phyloP scores from a whole-genome alignment of 345 rosid species.

The Eutrema heterophyllum region DNA sequence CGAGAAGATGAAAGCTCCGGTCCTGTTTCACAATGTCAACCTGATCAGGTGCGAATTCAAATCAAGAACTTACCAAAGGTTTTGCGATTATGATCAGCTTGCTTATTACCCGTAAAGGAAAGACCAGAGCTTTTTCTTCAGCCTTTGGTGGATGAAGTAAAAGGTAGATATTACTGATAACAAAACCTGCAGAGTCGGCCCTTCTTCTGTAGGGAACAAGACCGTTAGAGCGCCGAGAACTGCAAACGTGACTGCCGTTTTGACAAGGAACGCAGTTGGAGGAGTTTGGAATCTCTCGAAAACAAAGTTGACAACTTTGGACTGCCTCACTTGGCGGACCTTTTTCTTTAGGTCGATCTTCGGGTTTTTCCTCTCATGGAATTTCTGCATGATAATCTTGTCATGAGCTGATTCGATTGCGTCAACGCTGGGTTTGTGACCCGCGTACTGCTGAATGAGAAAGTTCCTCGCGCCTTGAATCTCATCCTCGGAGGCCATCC shows the following conservation, averaged over 20 bases:
- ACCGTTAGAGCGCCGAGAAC: slow-evolving; percentile 70
- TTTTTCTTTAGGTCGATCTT: slow-evolving; percentile 71
- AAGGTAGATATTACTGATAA: slow-evolving; percentile 69
- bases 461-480: slow-evolving; percentile 89
- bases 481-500: slow-evolving; percentile 93
- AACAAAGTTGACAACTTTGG: slow-evolving; percentile 59
- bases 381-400: slow-evolving; percentile 91
- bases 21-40: slow-evolving; percentile 43
- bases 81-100: not conserved
- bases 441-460: slow-evolving; percentile 67
- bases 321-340: slow-evolving; percentile 68
- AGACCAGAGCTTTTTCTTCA: slow-evolving; percentile 68
- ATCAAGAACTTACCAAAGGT: not conserved
- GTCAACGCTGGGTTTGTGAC: slow-evolving; percentile 89
- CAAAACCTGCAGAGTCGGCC: slow-evolving; percentile 88
- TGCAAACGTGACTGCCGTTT: slow-evolving; percentile 61
- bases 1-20: slow-evolving; percentile 69
- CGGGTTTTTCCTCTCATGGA: slow-evolving; percentile 78
- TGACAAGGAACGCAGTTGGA: slow-evolving; percentile 46
- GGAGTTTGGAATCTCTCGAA: slow-evolving; percentile 75
- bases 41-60: not conserved
- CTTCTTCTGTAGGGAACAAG: slow-evolving; percentile 95
- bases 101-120: slow-evolving; percentile 61
- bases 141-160: slow-evolving; percentile 71
- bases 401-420: slow-evolving; percentile 92